These are phyloP conservation scores for Nicotiana tabacum DNA, from an alignment of 257 asterid genomes.

Conservation along the genomic window DNA sequence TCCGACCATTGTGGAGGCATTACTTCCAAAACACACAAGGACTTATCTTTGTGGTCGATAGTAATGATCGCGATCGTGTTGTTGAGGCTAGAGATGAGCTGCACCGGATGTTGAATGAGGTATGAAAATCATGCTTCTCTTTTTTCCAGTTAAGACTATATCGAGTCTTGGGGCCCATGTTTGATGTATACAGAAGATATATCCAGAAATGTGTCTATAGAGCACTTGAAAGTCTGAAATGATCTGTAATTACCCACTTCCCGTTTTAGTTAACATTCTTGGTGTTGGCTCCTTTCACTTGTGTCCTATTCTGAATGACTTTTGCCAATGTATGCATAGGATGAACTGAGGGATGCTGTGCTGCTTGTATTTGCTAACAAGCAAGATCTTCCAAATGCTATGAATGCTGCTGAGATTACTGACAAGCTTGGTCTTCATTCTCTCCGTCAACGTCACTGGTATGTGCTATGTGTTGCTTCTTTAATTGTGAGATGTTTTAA, in stretches of 20 bases:
- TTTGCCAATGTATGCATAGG: slow-evolving; percentile 19
- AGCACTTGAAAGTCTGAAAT: not conserved
- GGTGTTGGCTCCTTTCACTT: not conserved
- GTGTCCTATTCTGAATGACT: not conserved
- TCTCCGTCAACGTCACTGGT: slow-evolving; percentile 71
- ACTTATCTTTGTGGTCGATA: slow-evolving; percentile 74
- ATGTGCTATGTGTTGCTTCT: not conserved
- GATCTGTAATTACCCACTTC: not conserved
- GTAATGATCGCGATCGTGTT: slow-evolving; percentile 82
- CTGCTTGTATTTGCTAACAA: slow-evolving; percentile 69
- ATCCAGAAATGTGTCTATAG: not conserved
- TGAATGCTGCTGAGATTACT: slow-evolving; percentile 70
- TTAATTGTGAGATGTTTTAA: not conserved
- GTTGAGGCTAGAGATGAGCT: slow-evolving; percentile 87
- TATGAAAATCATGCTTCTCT: not conserved
- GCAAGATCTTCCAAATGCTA: slow-evolving; percentile 71
- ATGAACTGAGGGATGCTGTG: slow-evolving; percentile 69
- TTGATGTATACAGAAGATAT: not conserved
- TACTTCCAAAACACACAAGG: slow-evolving; percentile 88
- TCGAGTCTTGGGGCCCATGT: not conserved
- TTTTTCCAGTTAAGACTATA: not conserved
- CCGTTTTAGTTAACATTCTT: not conserved
- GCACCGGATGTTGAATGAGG: slow-evolving; percentile 83
- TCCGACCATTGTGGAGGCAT: slow-evolving; percentile 86
- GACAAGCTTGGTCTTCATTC: slow-evolving; percentile 76